phyloP scores from a whole-genome alignment of 2,329 filamentous ascomycete genomes.

The Colletotrichum sp. region DNA sequence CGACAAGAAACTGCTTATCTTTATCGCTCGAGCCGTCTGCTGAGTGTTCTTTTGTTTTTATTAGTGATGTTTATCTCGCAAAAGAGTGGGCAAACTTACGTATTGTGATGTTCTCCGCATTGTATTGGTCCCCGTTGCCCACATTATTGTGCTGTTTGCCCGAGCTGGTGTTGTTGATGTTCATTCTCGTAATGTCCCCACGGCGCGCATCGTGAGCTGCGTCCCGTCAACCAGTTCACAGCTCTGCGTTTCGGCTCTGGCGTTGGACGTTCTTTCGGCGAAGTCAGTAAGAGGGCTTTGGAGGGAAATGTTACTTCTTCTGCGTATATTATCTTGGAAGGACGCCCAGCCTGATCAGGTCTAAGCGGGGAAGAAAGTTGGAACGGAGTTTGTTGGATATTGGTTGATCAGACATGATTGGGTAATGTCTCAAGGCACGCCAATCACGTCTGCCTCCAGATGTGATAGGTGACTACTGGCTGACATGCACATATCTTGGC shows the following conservation, averaged over 20 bases:
- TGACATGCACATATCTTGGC: neutral
- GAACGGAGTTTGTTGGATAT: neutral
- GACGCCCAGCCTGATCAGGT: neutral
- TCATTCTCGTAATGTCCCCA: neutral
- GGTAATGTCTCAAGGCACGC: neutral
- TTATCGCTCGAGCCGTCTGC: fast-evolving
- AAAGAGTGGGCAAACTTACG: too few relatives aligned
- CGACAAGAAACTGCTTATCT: neutral
- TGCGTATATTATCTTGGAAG: neutral
- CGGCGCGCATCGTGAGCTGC: neutral
- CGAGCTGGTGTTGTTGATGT: neutral
- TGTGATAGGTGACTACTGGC: fast-evolving
- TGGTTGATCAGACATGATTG: neutral
- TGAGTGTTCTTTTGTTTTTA: fast-evolving
- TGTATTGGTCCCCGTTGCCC: neutral
- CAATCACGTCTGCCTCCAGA: neutral
- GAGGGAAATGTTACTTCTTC: too few relatives aligned
- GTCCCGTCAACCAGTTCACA: neutral
- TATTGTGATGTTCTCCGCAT: neutral
- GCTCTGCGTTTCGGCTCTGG: too few relatives aligned
- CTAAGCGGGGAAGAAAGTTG: neutral
- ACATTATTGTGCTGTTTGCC: neutral
- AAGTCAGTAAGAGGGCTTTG: too few relatives aligned
- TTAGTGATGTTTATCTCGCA: too few relatives aligned
- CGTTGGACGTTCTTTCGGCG: too few relatives aligned